Conservation (phyloP, 2,329 filamentous ascomycete genomes). For the Cladophialophora carrionii region DNA sequence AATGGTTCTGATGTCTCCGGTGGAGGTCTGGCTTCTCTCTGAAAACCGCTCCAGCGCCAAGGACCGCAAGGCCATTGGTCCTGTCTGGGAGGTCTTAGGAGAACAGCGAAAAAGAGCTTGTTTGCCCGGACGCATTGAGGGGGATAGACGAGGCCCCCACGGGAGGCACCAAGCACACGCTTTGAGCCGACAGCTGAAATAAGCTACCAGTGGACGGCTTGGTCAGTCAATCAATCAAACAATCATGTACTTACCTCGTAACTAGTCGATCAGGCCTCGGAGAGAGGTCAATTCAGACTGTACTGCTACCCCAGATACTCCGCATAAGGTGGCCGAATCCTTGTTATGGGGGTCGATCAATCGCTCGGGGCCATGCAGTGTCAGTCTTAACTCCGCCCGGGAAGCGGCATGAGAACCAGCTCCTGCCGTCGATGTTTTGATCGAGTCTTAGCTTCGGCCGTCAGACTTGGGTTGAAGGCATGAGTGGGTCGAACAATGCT, state of each 20-base stretch:
- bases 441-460: not conserved
- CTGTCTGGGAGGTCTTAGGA: no score
- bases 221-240: no score
- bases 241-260: no score
- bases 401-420: not conserved
- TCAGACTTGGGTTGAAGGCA: not conserved
- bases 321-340: not conserved
- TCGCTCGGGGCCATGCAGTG: not conserved
- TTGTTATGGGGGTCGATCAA: not conserved
- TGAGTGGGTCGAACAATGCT: not conserved
- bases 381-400: not conserved
- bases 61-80: no score
- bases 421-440: not conserved
- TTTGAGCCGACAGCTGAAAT: no score
- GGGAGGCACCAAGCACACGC: no score
- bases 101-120: no score
- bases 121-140: no score
- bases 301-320: not conserved
- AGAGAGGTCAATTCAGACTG: not conserved
- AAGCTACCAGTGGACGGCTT: no score
- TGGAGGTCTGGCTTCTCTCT: not conserved
- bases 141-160: no score
- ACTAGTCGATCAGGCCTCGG: not conserved
- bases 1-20: not conserved
- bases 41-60: not conserved